Base-by-base conservation (phyloP, 441 rosid genomes). In the Lagerstroemia fauriei region DNA sequence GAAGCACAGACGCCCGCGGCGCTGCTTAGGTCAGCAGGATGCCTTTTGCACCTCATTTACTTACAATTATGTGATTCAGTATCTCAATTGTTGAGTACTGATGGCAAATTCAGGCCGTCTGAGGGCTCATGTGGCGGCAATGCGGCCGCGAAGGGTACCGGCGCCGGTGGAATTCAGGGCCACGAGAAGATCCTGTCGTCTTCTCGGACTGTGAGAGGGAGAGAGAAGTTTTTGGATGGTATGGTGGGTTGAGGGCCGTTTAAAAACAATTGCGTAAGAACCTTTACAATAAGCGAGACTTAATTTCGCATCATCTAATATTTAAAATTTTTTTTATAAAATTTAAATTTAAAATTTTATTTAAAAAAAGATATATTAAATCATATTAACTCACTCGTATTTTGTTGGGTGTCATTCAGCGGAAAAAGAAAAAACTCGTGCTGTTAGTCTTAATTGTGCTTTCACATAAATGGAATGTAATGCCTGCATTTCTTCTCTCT, bases 1-100 rank as follows among this genome's bases (percentile, higher is more conserved):
- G 80, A 57, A 27, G 80, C 80, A 51, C 80, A 78, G 80, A 78
- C 80, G 80, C 80, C 80, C 31, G 14, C 80, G 31, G 56, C 51
- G 73, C 80, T 78, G 80, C 71, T 78, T 27, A 63, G 53, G 44
- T 78, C 80, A 25, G 18, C 10, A 16, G 59, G 59, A 53, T 53
- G 59, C 59, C 20, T 53, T 53, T 16, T 53, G 18, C 59, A 53
- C 59, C 72, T 78, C 80, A 65, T 77, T 61, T 56, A 57, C 48
- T 14, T 41, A 27, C 25, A 56, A 70, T 59, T 72, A 69, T 7
- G 1, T 25, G 70, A 66, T 32, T 29, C 31, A 31, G 38, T 66
- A 10, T 1, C 71, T 27, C 31, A 66, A 31, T 16, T 66, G 71
- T 4, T 66, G 57, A 29, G 46, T 8, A 38, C 50, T 7, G n/a